Conservation (phyloP, 2,329 filamentous ascomycete species). For the Pseudogymnoascus sp. region DNA sequence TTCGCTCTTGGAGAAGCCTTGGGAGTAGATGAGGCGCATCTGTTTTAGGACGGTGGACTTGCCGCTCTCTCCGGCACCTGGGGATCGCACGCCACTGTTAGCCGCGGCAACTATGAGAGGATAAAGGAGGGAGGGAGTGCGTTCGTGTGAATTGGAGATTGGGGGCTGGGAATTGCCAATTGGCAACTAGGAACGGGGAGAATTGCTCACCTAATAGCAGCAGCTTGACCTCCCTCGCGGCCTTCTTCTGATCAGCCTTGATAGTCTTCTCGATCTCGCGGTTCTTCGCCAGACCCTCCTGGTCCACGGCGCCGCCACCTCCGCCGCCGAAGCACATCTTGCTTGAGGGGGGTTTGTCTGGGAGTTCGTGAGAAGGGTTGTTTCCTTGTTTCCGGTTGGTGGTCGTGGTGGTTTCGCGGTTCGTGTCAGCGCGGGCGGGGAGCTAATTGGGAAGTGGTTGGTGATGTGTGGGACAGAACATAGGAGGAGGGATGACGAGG, state of each 20-base stretch:
- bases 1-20: constrained; percentile 84
- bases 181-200: constrained; percentile 1
- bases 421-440: neutral
- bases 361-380: neutral
- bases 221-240: constrained; percentile 86
- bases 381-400: neutral
- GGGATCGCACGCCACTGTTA: constrained; percentile 15
- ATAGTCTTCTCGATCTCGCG: constrained; percentile 81
- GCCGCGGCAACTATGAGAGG: neutral
- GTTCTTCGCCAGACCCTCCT: constrained; percentile 47
- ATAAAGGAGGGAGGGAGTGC: neutral
- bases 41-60: constrained; percentile 98
- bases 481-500: neutral
- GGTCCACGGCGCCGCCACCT: constrained; percentile 38
- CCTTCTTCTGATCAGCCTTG: constrained; percentile 77
- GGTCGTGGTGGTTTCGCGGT: neutral
- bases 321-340: constrained; percentile 59
- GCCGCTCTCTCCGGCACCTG: constrained; percentile 89
- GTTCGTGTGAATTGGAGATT: neutral
- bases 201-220: constrained; percentile 70
- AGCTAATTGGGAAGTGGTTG: neutral
- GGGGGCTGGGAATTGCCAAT: neutral
- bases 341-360: constrained; percentile 10
- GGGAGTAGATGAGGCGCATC: constrained; percentile 95
- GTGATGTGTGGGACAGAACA: neutral